phyloP scores from a whole-genome alignment of 2,329 filamentous ascomycete species.

The Aspergillus pseudonomiae region DNA sequence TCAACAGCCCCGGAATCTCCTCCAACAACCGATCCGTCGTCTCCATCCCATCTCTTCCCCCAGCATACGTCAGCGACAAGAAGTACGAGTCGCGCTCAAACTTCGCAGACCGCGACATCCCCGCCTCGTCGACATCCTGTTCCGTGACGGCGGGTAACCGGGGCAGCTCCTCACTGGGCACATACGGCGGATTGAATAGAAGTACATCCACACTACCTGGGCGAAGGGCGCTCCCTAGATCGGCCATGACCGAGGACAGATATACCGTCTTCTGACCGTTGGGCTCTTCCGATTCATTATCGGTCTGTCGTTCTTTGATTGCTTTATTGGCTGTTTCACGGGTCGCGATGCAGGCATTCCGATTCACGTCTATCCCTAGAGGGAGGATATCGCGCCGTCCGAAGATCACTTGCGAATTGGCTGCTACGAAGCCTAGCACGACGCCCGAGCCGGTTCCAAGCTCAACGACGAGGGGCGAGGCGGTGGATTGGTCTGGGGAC shows the following conservation, averaged over 20 bases:
- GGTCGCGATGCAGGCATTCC: constrained; percentile 78
- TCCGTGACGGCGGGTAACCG: constrained; percentile 41
- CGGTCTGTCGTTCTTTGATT: constrained; percentile 37
- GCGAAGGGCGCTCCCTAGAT: constrained; percentile 68
- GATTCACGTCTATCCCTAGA: constrained; percentile 81
- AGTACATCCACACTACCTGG: constrained; percentile 72
- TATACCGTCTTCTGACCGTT: constrained; percentile 50
- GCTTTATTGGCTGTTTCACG: constrained; percentile 65
- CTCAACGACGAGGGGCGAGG: constrained; percentile 71
- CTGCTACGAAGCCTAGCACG: constrained; percentile 83
- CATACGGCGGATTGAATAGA: constrained; percentile 96
- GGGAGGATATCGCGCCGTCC: constrained; percentile 71
- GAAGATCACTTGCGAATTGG: constrained; percentile 73
- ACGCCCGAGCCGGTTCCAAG: constrained; percentile 91
- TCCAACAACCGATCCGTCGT: constrained; percentile 79
- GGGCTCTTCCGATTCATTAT: background rate
- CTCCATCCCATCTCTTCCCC: constrained; percentile 90
- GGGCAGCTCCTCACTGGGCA: constrained; percentile 79
- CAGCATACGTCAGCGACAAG: constrained; percentile 83
- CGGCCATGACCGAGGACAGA: constrained; percentile 68
- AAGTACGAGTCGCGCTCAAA: constrained; percentile 85
- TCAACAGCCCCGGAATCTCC: constrained; percentile 67
- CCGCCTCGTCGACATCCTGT: constrained; percentile 29
- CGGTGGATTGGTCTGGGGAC: background rate
- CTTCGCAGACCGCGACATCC: constrained; percentile 34